A percentile compares a stretch with the other conserved stretches of the same genome.
These are phyloP conservation scores for Hippophae tibetana DNA, from an alignment of 306 rosid species.

Conservation along the genomic window DNA sequence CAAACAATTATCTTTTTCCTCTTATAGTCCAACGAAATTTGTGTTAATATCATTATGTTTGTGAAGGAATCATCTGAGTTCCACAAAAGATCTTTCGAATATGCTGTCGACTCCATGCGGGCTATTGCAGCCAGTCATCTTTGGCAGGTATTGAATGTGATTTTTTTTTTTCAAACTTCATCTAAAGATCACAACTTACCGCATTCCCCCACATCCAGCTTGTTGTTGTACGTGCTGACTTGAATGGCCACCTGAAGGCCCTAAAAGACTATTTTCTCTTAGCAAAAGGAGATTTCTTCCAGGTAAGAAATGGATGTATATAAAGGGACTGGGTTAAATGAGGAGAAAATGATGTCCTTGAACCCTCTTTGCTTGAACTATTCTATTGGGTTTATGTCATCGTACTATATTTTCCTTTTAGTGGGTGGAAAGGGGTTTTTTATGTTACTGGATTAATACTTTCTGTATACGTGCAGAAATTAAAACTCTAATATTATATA, in stretches of 20 bases:
- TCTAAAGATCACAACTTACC: slow-evolving; percentile 18
- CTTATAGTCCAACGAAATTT: slow-evolving; percentile 2
- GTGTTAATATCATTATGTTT: slow-evolving; percentile 11
- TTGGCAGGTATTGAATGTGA: slow-evolving; percentile 73
- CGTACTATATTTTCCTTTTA: too few species aligned
- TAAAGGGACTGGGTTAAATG: background rate
- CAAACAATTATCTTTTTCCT: background rate
- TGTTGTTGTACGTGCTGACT: slow-evolving; percentile 92
- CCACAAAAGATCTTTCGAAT: slow-evolving; percentile 88
- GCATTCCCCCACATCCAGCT: slow-evolving; percentile 51
- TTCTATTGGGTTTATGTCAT: too few species aligned
- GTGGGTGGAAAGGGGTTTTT: too few species aligned
- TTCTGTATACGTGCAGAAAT: background rate
- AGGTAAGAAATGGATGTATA: slow-evolving; percentile 45
- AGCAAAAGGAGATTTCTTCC: slow-evolving; percentile 98
- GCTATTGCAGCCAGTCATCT: slow-evolving; percentile 93
- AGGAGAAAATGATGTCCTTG: too few species aligned
- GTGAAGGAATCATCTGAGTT: slow-evolving; percentile 83
- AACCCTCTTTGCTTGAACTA: too few species aligned
- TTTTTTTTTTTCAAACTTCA: slow-evolving; percentile 16
- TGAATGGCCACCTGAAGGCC: slow-evolving; percentile 90
- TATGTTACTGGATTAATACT: background rate
- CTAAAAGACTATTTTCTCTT: slow-evolving; percentile 89
- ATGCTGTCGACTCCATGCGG: slow-evolving; percentile 78
- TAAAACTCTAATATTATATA: background rate